Evolutionary conservation across 2,329 filamentous ascomycete genomes (phyloP).

Genomic region (Sphaerostilbella broomeana): DNA sequence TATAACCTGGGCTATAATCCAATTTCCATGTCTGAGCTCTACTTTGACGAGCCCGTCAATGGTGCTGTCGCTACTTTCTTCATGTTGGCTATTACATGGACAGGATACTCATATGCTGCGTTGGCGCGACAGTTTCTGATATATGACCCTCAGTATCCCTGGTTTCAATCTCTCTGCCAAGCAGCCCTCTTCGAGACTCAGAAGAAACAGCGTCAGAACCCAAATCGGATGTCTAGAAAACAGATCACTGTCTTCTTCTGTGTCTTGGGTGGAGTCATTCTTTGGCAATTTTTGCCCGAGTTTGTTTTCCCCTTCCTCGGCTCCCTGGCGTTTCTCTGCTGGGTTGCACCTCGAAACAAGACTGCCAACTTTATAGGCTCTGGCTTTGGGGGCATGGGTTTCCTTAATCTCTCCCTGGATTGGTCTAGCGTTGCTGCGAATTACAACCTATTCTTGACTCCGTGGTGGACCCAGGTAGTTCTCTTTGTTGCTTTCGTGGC

Average conservation of each 20-base stretch:
- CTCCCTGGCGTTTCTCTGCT: conserved; percentile 56
- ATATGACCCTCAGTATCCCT: conserved; percentile 44
- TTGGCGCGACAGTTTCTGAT: conserved; percentile 50
- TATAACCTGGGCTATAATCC: conserved; percentile 46
- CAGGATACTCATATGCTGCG: conserved; percentile 53
- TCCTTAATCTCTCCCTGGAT: conserved; percentile 53
- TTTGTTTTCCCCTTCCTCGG: conserved; percentile 53
- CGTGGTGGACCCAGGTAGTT: conserved; percentile 53
- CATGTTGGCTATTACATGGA: conserved; percentile 52
- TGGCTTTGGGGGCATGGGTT: conserved; percentile 56
- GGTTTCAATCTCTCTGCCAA: conserved; percentile 43
- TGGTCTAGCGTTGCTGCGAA: conserved; percentile 54
- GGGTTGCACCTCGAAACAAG: conserved; percentile 53
- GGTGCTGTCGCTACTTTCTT: conserved; percentile 51
- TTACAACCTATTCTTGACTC: conserved; percentile 47
- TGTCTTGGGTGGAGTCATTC: conserved; percentile 43
- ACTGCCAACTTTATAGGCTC: conserved; percentile 55
- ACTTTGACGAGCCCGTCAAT: conserved; percentile 46
- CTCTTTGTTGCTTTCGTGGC: conserved; percentile 48
- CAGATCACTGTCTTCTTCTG: conserved; percentile 53
- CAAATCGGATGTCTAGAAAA: conserved; percentile 41
- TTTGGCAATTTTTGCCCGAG: conserved; percentile 59
- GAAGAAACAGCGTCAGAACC: conserved; percentile 43
- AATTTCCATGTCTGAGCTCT: conserved; percentile 49
- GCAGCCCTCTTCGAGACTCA: conserved; percentile 54